These are phyloP conservation scores for Thalia dealbata DNA, from an alignment of 176 grass and related monocot species.

Conservation along the genomic window DNA sequence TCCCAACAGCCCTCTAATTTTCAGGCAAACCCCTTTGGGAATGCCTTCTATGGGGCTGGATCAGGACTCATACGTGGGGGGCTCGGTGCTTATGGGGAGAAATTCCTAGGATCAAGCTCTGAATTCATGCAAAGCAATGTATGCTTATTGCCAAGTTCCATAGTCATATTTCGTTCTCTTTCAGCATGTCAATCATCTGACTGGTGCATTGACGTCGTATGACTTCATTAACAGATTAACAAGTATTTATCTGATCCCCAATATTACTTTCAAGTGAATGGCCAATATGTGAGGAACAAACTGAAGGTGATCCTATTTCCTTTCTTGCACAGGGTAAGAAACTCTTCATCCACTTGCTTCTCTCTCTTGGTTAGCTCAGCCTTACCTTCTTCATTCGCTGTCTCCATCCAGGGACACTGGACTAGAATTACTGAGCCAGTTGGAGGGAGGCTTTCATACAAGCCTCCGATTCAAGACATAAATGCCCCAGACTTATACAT, in stretches of 20 bases:
- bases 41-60: slow-evolving; percentile 57
- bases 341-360: neutral
- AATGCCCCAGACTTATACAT: slow-evolving; percentile 94
- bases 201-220: neutral
- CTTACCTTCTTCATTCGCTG: neutral
- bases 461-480: slow-evolving; percentile 89
- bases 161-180: neutral
- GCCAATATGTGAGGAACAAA: slow-evolving; percentile 85
- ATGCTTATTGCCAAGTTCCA: slow-evolving; percentile 8
- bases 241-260: slow-evolving; percentile 77
- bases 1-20: slow-evolving; percentile 29
- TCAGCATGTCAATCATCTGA: neutral
- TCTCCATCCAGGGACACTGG: slow-evolving; percentile 68
- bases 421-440: slow-evolving; percentile 82
- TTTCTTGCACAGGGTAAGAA: slow-evolving; percentile 68
- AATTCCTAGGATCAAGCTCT: slow-evolving; percentile 65
- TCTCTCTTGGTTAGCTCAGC: neutral
- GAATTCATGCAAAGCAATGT: slow-evolving; percentile 98
- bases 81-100: slow-evolving; percentile 62
- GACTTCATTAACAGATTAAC: slow-evolving; percentile 34
- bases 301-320: slow-evolving; percentile 83
- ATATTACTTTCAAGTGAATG: slow-evolving; percentile 97
- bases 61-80: slow-evolving; percentile 57
- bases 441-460: slow-evolving; percentile 66
- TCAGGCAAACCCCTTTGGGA: slow-evolving; percentile 58